A percentile compares a stretch with the other conserved stretches of the same genome.
Conservation (phyloP, 2,329 filamentous ascomycete species). For the Parasarocladium wereldwijsianum region DNA sequence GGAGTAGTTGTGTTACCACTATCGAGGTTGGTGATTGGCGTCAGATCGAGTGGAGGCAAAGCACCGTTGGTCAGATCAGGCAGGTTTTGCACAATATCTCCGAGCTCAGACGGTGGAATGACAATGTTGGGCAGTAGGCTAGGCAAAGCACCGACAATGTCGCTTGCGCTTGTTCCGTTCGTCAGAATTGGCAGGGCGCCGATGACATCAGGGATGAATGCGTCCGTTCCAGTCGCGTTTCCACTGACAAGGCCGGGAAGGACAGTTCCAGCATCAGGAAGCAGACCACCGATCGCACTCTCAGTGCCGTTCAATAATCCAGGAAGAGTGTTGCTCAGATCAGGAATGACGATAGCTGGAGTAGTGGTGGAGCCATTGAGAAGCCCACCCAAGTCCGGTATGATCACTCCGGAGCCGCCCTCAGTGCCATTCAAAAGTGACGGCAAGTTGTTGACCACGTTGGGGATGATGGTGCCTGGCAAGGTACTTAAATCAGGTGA, state of each 20-base stretch:
- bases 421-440: neutral
- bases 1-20: neutral
- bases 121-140: slow-evolving; percentile 2
- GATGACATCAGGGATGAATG: neutral
- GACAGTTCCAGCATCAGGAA: neutral
- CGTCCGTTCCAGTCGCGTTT: neutral
- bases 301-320: slow-evolving; percentile 3
- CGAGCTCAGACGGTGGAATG: neutral
- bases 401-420: neutral
- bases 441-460: neutral
- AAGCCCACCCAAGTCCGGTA: slow-evolving; percentile 2
- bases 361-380: neutral
- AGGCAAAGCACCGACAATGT: slow-evolving; percentile 1
- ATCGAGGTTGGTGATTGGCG: neutral
- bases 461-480: neutral
- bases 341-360: slow-evolving; percentile 1
- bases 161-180: slow-evolving; percentile 2
- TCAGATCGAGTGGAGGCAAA: neutral
- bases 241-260: neutral
- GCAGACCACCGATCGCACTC: neutral
- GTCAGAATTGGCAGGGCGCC: slow-evolving; percentile 1
- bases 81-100: neutral
- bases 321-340: neutral
- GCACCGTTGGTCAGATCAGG: slow-evolving; percentile 2
- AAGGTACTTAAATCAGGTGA: neutral